Base-by-base conservation (phyloP, 306 rosid species). In the Styphnolobium japonicum region DNA sequence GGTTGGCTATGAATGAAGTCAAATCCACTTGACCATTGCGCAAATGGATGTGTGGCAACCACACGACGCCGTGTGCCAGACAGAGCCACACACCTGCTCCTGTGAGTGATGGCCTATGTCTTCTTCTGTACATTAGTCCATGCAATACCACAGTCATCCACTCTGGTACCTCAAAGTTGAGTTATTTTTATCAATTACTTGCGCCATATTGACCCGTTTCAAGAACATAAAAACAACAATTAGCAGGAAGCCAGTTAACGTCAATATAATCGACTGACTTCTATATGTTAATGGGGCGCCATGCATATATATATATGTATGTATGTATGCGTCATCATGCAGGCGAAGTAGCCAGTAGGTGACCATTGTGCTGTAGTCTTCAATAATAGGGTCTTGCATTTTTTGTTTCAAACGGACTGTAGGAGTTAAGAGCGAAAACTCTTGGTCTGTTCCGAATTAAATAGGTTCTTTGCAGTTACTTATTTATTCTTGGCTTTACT, bases 1-100 rank as follows among this genome's bases (percentile, higher is more conserved):
- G 60, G 65, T 25, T 68, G 82, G 82, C 61, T 57, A 29, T 19
- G 53, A 55, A 1, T 48, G 63, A 80, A 80, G 76, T 65, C 80
- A 60, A 43, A 33, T 51, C 68, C 51, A 36, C 49, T 45, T 51
- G 31, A 72, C 71, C 79, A 60, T 67, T 57, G 33, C 58, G 12
- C 9, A 53, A 33, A 72, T 23, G 53, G 19, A 61, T 40, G 72
- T 45, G 86, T 83, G 79, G 10, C 15, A 58, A 1, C 31, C 84
- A 70, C 81, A 66, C 77, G 77, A 73, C 7, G 4, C 56, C 61
- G 0, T 81, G 80, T 43, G 84, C 63, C 23, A 48, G 19, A 48
- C 53, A 48, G 8, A 48, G 53, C 19, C 27, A 4, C 19, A 23
- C 19, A 0, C 7, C n/a, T 53, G 51, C 29, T 25, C 31, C 45